Base-by-base conservation (phyloP, 371 early-diverging fungal genomes). In the Mortierella sp. region DNA sequence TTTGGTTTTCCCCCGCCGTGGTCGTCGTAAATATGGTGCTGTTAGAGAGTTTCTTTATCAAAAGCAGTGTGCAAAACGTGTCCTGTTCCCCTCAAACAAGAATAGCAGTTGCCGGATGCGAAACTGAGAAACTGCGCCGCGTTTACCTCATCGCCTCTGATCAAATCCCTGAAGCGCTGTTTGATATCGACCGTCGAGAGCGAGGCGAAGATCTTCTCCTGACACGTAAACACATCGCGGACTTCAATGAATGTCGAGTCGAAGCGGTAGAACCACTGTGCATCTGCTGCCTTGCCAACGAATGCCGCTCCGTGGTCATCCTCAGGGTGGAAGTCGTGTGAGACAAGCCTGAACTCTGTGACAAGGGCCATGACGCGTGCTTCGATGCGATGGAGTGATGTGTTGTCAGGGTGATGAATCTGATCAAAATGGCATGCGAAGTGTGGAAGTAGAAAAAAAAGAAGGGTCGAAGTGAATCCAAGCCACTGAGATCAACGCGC, bases 251-350 rank as follows among this genome's bases (percentile, higher is more conserved):
- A 76, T 15, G 70, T 32, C 21, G 51, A 46, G 42, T 76, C 78
- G 46, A 61, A 76, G 55, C 78, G 47, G 59, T 76, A 76, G 62
- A 76, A 65, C 78, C 78, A 76, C 17, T 64, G 51, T 11, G 78
- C 78, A 27, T 76, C 70, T 1, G 66, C 66, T 21, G 70, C 55
- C 37, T 63, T 68, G 27, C 75, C 75, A 49, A 73, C 52, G 52
- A 63, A 73, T 47, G 75, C 75, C 3, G 75, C 75, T 17, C 75
- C 75, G 41, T 67, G 68, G 26, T 54, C 67, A 48, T 56, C 58
- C 12, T 68, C 64, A 21, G 56, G 57, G 54, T 50, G 55, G 56
- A 73, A 73, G 58, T 73, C 75, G 69, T 73, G 75, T 5, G 75
- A 49, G 54, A 63, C 75, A 24, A 69, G 75, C 42, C 75, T 73